Evolutionary conservation across 1,139 yeast genomes (phyloP).

Genomic region (Magnusiomyces clavatus): DNA sequence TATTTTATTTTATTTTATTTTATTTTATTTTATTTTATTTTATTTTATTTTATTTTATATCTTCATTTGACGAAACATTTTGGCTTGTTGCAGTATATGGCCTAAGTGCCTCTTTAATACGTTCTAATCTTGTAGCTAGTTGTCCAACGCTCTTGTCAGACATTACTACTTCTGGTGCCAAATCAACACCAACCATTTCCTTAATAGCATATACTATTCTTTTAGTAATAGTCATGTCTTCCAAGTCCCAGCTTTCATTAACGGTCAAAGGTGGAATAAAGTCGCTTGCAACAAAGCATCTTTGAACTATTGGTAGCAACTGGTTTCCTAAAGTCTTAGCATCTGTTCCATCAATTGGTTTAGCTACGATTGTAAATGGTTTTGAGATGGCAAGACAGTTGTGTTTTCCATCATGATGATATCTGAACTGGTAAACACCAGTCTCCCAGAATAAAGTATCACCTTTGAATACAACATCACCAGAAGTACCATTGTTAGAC

Average conservation of each 20-base stretch:
- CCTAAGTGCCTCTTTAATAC: constrained; percentile 25
- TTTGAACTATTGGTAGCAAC: constrained; percentile 23
- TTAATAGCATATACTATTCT: constrained; percentile 28
- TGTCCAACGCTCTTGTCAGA: constrained; percentile 26
- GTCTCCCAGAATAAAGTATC: constrained; percentile 55
- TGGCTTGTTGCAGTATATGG: constrained; percentile 21
- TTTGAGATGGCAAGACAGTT: constrained; percentile 59
- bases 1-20: too few species aligned
- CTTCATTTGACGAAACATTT: neutral
- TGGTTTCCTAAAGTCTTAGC: constrained; percentile 30
- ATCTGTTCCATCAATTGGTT: constrained; percentile 21
- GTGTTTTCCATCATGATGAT: constrained; percentile 63
- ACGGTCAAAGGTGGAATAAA: constrained; percentile 21
- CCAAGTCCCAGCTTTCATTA: constrained; percentile 24
- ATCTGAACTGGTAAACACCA: constrained; percentile 71
- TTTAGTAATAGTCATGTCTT: constrained; percentile 23
- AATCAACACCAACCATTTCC: constrained; percentile 28
- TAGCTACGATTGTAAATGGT: constrained; percentile 57
- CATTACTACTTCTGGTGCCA: constrained; percentile 29
- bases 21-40: too few species aligned
- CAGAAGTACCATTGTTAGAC: constrained; percentile 33
- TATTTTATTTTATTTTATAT: too few species aligned
- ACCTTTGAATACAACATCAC: constrained; percentile 46
- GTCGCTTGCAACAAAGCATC: constrained; percentile 20
- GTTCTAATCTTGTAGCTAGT: constrained; percentile 26